phyloP scores from a whole-genome alignment of 139 green algal genomes.

The Tetradesmus obliquus region DNA sequence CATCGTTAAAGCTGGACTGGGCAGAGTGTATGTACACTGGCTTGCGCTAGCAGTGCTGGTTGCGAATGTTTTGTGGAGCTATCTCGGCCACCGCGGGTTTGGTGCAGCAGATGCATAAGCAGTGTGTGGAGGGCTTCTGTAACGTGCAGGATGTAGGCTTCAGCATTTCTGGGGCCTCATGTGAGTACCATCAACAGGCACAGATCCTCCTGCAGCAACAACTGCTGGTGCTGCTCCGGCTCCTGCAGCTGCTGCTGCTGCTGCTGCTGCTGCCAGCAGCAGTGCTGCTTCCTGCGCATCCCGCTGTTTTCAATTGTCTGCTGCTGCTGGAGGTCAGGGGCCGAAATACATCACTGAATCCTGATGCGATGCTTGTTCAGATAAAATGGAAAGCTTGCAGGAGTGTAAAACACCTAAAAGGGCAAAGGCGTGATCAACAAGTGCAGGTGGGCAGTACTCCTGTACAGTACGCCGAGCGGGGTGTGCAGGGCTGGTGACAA shows the following conservation, averaged over 20 bases:
- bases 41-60: no score
- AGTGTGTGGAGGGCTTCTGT: constrained; percentile 11
- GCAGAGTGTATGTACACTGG: no score
- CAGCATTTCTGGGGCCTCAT: background rate
- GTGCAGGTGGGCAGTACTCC: background rate
- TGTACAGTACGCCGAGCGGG: background rate
- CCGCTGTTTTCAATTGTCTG: background rate
- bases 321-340: background rate
- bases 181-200: background rate
- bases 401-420: no score
- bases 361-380: no score
- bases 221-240: constrained; percentile 13
- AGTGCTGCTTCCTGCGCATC: background rate
- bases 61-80: no score
- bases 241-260: background rate
- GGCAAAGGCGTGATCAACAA: background rate
- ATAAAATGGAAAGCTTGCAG: no score
- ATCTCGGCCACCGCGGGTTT: background rate
- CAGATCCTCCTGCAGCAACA: background rate
- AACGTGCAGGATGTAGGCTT: constrained; percentile 19
- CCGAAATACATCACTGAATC: background rate
- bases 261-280: background rate
- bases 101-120: background rate
- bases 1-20: no score
- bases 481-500: background rate